Base-by-base conservation (phyloP, 805 yeast genomes). In the Saccharomyces paradoxus region DNA sequence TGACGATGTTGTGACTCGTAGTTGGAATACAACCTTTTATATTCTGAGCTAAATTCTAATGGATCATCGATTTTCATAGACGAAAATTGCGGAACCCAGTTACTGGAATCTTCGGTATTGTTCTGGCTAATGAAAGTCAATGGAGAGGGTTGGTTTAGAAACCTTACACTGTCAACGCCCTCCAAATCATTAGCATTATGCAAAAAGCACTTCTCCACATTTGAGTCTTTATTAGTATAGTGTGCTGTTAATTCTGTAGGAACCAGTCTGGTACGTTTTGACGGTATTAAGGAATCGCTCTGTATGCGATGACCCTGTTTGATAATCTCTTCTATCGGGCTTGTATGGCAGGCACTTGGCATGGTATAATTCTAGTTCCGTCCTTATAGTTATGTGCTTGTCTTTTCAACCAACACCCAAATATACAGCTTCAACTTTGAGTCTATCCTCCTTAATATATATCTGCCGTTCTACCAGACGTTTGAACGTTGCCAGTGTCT, bases 1-100 rank as follows among this genome's bases (percentile, higher is more conserved):
- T 14, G 28, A 24, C 26, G 21, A 17, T 37, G 53, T 7, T 50
- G 55, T 28, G 56, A 52, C 50, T 62, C 67, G 55, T 65, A 69
- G 1, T 54, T 51, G 4, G 58, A 53, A 56, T 69, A 69, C 44
- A 63, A 49, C 22, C 50, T 58, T 52, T 66, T 66, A 52, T 69
- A 69, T 32, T 62, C 65, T 14, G 60, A 53, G 47, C 63, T 59
- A 48, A 66, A 66, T 55, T 67, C 71, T 51, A 64, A 22, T 13
- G 67, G 67, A 52, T 69, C 73, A 4, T 60, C 58, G 7, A 69
- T 55, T 22, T 57, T 55, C 62, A 69, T 62, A 3, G 61, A 54
- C 0, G 69, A 56, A 41, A 68, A 65, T 53, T 69, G 65, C 14
- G 58, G 50, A 12, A 64, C 31, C 67, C 69, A 64, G 9, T 50